Conservation (phyloP, 768 basidiomycete species). For the Boletus speciosus region DNA sequence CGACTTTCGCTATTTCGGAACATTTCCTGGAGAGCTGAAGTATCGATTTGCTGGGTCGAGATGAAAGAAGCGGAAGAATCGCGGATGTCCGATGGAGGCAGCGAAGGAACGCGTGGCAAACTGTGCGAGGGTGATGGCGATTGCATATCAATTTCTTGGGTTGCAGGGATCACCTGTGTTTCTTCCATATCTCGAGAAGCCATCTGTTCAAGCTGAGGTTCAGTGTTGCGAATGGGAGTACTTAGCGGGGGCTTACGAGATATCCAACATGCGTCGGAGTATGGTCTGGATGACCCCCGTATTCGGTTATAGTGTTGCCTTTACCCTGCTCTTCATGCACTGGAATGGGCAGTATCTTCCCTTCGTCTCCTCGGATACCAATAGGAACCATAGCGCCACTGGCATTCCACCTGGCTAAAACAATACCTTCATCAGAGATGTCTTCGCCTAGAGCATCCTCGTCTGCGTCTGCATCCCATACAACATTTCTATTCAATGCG, state of each 20-base stretch:
- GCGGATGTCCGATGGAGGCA: conserved; percentile 30
- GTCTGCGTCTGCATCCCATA: conserved; percentile 63
- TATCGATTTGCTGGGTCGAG: conserved; percentile 35
- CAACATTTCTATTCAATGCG: conserved; percentile 56
- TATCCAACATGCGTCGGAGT: conserved; percentile 55
- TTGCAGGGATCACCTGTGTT: conserved; percentile 46
- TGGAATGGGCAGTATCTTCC: conserved; percentile 48
- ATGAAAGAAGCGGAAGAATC: conserved; percentile 13
- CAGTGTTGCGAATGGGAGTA: neutral
- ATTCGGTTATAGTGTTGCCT: conserved; percentile 29
- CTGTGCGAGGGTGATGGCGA: conserved; percentile 22
- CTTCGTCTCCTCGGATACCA: conserved; percentile 56
- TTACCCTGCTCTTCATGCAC: conserved; percentile 16
- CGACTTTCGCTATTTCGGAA: conserved; percentile 14
- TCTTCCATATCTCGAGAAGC: conserved; percentile 38
- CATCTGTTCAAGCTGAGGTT: conserved; percentile 12
- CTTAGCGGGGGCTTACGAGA: conserved; percentile 40
- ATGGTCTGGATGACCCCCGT: conserved; percentile 47
- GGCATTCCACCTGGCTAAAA: conserved; percentile 23
- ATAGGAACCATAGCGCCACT: conserved; percentile 38
- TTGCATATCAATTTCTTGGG: conserved; percentile 29
- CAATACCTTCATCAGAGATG: conserved; percentile 24
- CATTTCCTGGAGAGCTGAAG: conserved; percentile 37
- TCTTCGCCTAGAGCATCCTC: conserved; percentile 60
- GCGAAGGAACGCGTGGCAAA: conserved; percentile 8